Percentiles rank a stretch among this genome's conserved stretches.
These are phyloP conservation scores for Fragaria vesca DNA, from an alignment of 306 rosid species.

Conservation along the genomic window DNA sequence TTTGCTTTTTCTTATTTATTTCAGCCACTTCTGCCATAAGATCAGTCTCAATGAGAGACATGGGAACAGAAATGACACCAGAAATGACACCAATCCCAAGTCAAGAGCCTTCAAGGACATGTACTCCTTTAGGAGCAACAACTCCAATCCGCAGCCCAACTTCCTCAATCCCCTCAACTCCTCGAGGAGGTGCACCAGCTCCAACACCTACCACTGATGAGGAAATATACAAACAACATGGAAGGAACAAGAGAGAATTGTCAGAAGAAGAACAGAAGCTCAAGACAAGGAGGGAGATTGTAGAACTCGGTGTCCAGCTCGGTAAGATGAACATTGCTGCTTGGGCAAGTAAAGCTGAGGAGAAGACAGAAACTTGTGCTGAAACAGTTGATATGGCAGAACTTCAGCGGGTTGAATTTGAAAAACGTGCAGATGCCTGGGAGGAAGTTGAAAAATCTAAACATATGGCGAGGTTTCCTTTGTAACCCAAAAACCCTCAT, in stretches of 20 bases:
- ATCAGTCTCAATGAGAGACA: constrained; percentile 95
- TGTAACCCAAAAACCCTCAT: constrained; percentile 9
- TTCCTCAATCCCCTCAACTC: constrained; percentile 85
- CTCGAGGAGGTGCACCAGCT: constrained; percentile 71
- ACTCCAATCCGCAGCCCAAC: constrained; percentile 80
- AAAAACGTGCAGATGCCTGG: constrained; percentile 83
- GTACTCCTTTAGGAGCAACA: constrained; percentile 81
- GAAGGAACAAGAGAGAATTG: constrained; percentile 41
- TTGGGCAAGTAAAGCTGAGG: constrained; percentile 91
- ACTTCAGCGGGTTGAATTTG: constrained; percentile 59
- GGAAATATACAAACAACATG: constrained; percentile 35
- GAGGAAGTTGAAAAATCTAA: constrained; percentile 85
- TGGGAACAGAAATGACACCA: constrained; percentile 99
- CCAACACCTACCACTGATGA: constrained; percentile 49
- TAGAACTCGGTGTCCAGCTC: constrained; percentile 87
- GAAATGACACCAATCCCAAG: constrained; percentile 96
- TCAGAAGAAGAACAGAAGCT: constrained; percentile 85
- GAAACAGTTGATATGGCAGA: constrained; percentile 30
- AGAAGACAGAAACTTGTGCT: constrained; percentile 33
- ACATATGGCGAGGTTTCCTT: constrained; percentile 79
- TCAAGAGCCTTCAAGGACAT: constrained; percentile 88
- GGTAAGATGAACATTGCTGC: constrained; percentile 92
- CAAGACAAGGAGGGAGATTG: constrained; percentile 86
- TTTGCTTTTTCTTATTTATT: constrained; percentile 10
- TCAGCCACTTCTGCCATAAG: constrained; percentile 68